Evolutionary conservation across 176 grass and related monocot species (phyloP), one percentile per base, ranked within the genome.

Genomic region (Cenchrus fungigraminus): DNA sequence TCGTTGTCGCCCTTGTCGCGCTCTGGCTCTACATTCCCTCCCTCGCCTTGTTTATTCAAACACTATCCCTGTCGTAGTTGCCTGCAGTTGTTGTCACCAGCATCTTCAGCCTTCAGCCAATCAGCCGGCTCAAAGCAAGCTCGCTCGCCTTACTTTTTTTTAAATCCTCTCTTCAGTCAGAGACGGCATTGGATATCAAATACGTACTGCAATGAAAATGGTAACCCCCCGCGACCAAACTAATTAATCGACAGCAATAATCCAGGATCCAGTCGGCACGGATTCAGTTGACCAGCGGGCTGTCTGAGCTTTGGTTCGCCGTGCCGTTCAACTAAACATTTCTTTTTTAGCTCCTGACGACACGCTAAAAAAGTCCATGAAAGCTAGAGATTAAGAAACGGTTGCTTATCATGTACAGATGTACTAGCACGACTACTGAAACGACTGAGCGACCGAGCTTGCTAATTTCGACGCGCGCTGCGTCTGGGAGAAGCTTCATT

Each of bases 1-100:
- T 58, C 22, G 2, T 69, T 56, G 25, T 12, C 54, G n/a, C 64
- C 10, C 14, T n/a, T 80, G 56, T 79, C 66, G 31, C 13, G 29
- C 66, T 32, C 45, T n/a, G 3, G 32, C 50, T 81, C 68, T 31
- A 20, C 34, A 55, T 73, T 52, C 68, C 46, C 13, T 74, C 12
- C 9, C 3, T 29, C 37, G 6, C 6, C 22, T 74, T 75, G 10
- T 87, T 76, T 82, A 69, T 76, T 87, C 28, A 34, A 49, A 49
- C 63, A 20, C 43, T 14, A 71, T 82, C 71, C 8, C 25, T 25
- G 37, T 75, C 25, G 20, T 47, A 40, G 16, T 49, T 58, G 61
- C 22, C 71, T 43, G 34, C 68, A 74, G 37, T 68, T 77, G 79
- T 61, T 63, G 28, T 19, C 63, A 8, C 22, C 61, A n/a, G 56